phyloP scores from a whole-genome alignment of 75 land plant genomes.

The Sequoia sempervirens region DNA sequence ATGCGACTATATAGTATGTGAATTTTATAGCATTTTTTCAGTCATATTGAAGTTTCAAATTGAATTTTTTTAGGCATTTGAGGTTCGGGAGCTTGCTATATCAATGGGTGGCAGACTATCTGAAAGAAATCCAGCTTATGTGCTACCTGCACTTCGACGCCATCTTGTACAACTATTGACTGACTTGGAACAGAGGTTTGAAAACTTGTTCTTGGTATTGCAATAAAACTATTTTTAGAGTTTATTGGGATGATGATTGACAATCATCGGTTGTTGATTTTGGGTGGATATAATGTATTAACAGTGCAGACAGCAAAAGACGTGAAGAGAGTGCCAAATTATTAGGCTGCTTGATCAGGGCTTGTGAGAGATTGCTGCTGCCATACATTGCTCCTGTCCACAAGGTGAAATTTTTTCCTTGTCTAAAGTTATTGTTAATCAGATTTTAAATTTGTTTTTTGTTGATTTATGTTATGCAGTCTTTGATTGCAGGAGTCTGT shows the following conservation, averaged over 20 bases:
- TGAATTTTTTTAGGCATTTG: constrained; percentile 52
- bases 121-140: constrained; percentile 97
- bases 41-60: neutral
- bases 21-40: neutral
- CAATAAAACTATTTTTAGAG: neutral
- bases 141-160: constrained; percentile 95
- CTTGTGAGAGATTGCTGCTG: constrained; percentile 79
- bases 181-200: constrained; percentile 79
- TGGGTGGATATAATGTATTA: constrained; percentile 6
- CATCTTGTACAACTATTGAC: constrained; percentile 92
- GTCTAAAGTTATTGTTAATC: neutral
- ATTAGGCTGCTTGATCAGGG: constrained; percentile 82
- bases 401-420: constrained; percentile 39
- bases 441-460: neutral
- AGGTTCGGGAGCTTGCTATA: constrained; percentile 79
- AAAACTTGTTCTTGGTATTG: neutral
- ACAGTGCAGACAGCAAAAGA: constrained; percentile 94
- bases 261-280: neutral
- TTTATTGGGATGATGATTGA: neutral
- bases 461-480: constrained; percentile 32
- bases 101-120: constrained; percentile 86
- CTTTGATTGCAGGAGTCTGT: constrained; percentile 63
- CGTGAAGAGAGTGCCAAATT: constrained; percentile 97
- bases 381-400: constrained; percentile 96
- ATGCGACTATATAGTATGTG: neutral